Evolutionary conservation across 176 grass and related monocot genomes (phyloP).

Genomic region (Poa pratensis): DNA sequence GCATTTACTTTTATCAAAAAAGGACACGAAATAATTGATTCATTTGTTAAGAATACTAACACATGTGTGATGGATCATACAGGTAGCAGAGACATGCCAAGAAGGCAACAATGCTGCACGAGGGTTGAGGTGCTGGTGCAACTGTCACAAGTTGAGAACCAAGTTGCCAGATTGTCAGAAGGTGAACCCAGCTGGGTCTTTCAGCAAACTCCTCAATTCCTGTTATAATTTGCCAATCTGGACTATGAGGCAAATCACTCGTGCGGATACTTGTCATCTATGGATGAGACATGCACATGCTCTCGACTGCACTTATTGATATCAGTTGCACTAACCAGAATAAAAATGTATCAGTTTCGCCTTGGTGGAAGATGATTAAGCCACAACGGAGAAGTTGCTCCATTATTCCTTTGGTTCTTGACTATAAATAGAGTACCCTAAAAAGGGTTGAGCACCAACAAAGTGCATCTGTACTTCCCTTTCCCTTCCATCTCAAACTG

Average conservation of each 20-base stretch:
- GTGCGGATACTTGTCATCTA: neutral
- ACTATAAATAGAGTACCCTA: constrained; percentile 36
- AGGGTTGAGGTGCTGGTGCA: constrained; percentile 30
- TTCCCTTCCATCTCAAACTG: constrained; percentile 17
- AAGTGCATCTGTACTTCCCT: neutral
- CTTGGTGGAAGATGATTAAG: neutral
- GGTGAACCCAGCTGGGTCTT: neutral
- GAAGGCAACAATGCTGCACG: constrained; percentile 28
- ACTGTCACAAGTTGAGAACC: constrained; percentile 9
- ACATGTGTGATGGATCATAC: constrained; percentile 1
- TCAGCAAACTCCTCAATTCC: neutral
- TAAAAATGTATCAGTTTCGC: neutral
- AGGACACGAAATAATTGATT: neutral
- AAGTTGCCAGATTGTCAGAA: constrained; percentile 21
- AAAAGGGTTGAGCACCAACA: constrained; percentile 20
- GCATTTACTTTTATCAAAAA: neutral
- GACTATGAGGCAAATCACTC: neutral
- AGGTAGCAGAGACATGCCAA: constrained; percentile 37
- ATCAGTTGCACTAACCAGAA: constrained; percentile 6
- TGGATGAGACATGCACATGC: constrained; percentile 1
- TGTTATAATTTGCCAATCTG: neutral
- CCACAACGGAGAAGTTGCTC: neutral
- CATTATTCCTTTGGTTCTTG: constrained; percentile 9
- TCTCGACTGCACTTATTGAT: constrained; percentile 27
- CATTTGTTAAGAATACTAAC: neutral